Base-by-base conservation (phyloP, 805 yeast species). In the Kodamaea hsintzibuensis region DNA sequence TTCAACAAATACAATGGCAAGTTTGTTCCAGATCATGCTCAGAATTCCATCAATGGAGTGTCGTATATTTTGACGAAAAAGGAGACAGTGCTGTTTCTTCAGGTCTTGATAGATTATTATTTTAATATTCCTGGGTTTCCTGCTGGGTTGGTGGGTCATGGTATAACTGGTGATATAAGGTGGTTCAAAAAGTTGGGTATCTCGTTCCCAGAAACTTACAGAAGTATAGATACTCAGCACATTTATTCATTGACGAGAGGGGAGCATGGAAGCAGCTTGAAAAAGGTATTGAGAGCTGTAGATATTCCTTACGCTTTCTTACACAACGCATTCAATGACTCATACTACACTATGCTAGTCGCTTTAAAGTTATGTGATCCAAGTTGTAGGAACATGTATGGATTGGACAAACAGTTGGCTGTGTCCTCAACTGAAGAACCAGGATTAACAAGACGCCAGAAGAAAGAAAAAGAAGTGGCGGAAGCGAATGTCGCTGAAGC, bases 291-390 rank as follows among this genome's bases (percentile, higher is more conserved):
- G 14, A 65, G 80, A 42, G 62, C 74, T 47, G 67, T 82, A 49
- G 70, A 72, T 25, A 74, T 86, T 5, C 88, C 89, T 1, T 83
- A 82, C 61, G 78, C 84, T 0, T 77, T 73, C 57, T 68, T 86
- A 47, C 91, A 86, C 64, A 86, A 86, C 63, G 91, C 88, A 1
- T 89, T 85, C 2, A 86, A 86, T 61, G 92, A 86, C 65, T 82
- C 89, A 6, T 82, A 83, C 60, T 84, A 77, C 57, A 86, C 91
- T 0, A 65, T 86, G 47, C 53, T 80, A 30, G 71, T 81, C n/a
- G 76, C 81, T 8, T 56, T 84, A 61, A 74, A 76, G 37, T 61
- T 82, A 54, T 72, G 83, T 49, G 89, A 85, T 63, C 54, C 54
- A 1, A 18, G 47, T 25, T 39, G 42, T 22, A 51, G 54, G 35